Evolutionary conservation across 1,284 basidiomycete genomes (phyloP), one percentile per base, ranked within the genome.

Genomic region (Pterula multifida): DNA sequence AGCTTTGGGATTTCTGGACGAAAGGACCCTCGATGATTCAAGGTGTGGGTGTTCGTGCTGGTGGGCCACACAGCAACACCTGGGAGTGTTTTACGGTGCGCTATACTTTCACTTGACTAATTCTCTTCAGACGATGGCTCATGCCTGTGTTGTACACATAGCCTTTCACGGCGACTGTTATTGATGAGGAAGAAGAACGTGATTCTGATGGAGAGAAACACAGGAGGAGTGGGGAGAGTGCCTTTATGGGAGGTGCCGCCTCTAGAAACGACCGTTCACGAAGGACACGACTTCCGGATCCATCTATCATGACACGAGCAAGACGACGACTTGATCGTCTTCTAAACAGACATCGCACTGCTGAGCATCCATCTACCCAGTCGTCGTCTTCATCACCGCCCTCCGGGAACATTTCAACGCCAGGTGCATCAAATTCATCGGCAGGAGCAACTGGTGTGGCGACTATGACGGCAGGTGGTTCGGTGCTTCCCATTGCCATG

Each of bases 1-100:
- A 42, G 39, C 39, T 42, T 6, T 42, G 39, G 39, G 39, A 42
- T 42, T 17, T 42, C 13, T 42, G 39, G 39, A 42, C 39, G 21
- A 42, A 42, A 22, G 39, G 39, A 6, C 39, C 39, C n/a, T 17
- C 39, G 39, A 42, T 42, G 39, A n/a, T 22, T 6, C 39, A 42
- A 22, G 28, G 28, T 15, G n/a, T n/a, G n/a, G n/a, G n/a, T n/a
- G n/a, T n/a, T n/a, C n/a, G n/a, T n/a, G 6, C 28, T 15, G 19
- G 39, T 17, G 39, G 39, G 9, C 39, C 39, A 9, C 39, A 42
- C 9, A 32, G 15, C 15, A 32, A 32, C 15, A 6, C 39, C 21
- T 42, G 39, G 39, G 39, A 42, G 19, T 4, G 21, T 42, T 6
- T 42, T 17, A 6, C 17, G 17, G 39, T 42, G 17, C 39, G 39